These are phyloP conservation scores for Candida pini DNA, from an alignment of 805 yeast species.

Conservation along the genomic window DNA sequence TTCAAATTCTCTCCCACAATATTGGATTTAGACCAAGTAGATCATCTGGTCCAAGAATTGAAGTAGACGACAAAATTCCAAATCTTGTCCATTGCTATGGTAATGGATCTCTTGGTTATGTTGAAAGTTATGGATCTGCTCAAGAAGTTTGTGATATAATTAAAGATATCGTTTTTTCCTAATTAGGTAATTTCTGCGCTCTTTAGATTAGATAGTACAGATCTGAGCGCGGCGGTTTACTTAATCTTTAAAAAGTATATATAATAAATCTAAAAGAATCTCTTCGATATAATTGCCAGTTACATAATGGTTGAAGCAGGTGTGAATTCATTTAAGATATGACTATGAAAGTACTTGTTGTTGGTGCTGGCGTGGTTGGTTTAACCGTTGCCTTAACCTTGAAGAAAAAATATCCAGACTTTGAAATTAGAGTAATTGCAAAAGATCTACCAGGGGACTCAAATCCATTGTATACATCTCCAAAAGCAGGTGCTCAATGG, in stretches of 20 bases:
- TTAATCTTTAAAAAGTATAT: too few species aligned
- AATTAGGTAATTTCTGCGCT: too few species aligned
- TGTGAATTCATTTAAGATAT: too few species aligned
- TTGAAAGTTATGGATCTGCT: slow-evolving; percentile 60
- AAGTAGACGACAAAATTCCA: slow-evolving; percentile 20
- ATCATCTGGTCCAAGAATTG: slow-evolving; percentile 47
- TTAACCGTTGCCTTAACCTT: slow-evolving; percentile 43
- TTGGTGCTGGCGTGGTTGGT: slow-evolving; percentile 54
- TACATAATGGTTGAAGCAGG: too few species aligned
- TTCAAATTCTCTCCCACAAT: slow-evolving; percentile 41
- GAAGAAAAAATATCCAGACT: slow-evolving; percentile 23
- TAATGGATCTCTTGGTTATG: slow-evolving; percentile 66
- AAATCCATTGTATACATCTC: slow-evolving; percentile 49
- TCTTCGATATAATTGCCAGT: too few species aligned
- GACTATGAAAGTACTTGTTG: slow-evolving; percentile 32
- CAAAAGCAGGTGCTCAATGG: slow-evolving; percentile 73
- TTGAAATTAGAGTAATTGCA: slow-evolving; percentile 37
- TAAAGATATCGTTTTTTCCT: too few species aligned
- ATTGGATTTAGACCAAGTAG: slow-evolving; percentile 71
- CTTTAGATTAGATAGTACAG: too few species aligned
- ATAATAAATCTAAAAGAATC: too few species aligned
- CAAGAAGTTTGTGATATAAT: slow-evolving; percentile 29
- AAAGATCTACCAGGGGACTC: slow-evolving; percentile 52
- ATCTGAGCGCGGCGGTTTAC: too few species aligned
- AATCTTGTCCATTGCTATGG: slow-evolving; percentile 58